Base-by-base conservation (phyloP, 177 flowering plant species). In the Tripterygium wilfordii region DNA sequence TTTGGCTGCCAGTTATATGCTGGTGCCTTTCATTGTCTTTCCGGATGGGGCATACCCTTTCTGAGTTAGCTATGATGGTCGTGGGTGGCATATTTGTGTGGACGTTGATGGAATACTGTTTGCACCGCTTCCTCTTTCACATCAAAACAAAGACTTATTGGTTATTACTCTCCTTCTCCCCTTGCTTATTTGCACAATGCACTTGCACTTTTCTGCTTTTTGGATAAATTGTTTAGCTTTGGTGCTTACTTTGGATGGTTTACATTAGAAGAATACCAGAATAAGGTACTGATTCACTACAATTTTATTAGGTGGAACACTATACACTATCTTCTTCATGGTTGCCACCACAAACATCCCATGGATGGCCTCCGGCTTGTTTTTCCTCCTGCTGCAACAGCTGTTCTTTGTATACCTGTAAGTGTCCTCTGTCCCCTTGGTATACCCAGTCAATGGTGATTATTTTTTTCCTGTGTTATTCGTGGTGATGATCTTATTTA, bases 321-420 rank as follows among this genome's bases (percentile, higher is more conserved):
- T 15, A 2, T 68, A 15, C 98, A 92, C 67, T 92, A 85, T 67
- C 94, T 92, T 72, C 75, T 92, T 45, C 98, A 88, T 69, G 96
- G 98, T 42, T 91, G 92, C 71, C 98, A 88, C 56, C 96, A 88
- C 57, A 88, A 91, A 70, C 98, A 91, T 53, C 98, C 98, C 5
- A 85, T 83, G 92, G 98, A 91, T 71, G 83, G 85, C 26, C 65
- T 85, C 16, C 82, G 98, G 29, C 98, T 91, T 60, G 95, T 91
- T 54, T 91, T 91, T 57, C 96, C 96, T 50, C 98, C 98, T 53
- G 69, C 96, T 53, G 95, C 83, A 29, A 74, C 98, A 45, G 95
- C 96, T 51, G 51, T 86, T 49, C 63, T 92, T 12, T 65, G 52
- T 15, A 31, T 80, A 0, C 91, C 88, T 3, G 97, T 92, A 71